phyloP scores from a whole-genome alignment of 1,284 basidiomycete species.

The Ustilago nuda region DNA sequence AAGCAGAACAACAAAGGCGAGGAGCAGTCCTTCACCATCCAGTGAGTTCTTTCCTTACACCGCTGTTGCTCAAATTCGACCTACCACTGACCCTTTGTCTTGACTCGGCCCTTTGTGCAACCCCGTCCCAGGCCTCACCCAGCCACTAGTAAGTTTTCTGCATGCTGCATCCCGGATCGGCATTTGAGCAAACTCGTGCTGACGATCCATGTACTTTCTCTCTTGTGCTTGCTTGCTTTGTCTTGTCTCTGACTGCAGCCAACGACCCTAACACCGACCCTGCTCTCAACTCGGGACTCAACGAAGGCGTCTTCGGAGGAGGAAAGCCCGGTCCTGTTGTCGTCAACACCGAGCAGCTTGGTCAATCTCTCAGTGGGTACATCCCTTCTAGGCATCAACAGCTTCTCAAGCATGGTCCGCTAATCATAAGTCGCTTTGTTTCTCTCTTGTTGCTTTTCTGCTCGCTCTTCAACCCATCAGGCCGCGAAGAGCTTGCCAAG shows the following conservation, averaged over 20 bases:
- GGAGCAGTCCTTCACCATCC: constrained; percentile 57
- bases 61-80: background rate
- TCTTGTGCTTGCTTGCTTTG: constrained; percentile 1
- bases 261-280: constrained; percentile 56
- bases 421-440: background rate
- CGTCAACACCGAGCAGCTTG: constrained; percentile 38
- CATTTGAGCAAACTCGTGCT: constrained; percentile 5
- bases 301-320: constrained; percentile 34
- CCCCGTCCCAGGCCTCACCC: constrained; percentile 47
- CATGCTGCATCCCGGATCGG: background rate
- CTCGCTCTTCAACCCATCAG: constrained; percentile 3
- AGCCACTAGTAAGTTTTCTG: constrained; percentile 50
- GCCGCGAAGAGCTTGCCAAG: constrained; percentile 53
- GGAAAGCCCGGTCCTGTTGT: constrained; percentile 47
- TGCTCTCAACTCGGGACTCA: constrained; percentile 42
- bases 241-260: constrained; percentile 15
- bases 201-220: background rate
- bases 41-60: constrained; percentile 23
- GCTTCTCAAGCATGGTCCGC: background rate
- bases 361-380: constrained; percentile 45
- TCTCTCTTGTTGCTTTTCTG: too few relatives aligned
- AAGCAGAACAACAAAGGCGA: constrained; percentile 48
- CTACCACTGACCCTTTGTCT: constrained; percentile 10
- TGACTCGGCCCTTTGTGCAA: background rate
- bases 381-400: background rate